These are phyloP conservation scores for Sodiomyces alkalinus DNA, from an alignment of 2,329 filamentous ascomycete species.

Conservation along the genomic window DNA sequence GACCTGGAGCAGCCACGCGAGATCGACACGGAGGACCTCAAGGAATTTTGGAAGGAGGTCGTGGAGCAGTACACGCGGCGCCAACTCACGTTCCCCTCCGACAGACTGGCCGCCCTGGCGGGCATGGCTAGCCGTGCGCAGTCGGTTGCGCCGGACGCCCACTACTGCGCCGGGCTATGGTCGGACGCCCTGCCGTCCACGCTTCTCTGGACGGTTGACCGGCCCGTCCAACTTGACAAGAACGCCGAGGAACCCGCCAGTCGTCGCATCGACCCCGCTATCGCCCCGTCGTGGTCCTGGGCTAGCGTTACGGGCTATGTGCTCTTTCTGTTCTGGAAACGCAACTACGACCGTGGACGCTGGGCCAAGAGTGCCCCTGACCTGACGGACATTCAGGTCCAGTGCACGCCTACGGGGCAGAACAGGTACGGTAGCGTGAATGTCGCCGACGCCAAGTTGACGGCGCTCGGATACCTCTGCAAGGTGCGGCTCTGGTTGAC, in stretches of 20 bases:
- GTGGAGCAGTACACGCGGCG: not conserved
- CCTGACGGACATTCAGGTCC: too few species aligned
- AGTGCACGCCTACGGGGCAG: too few species aligned
- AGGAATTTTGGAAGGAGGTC: not conserved
- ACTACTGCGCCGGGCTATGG: not conserved
- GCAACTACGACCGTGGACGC: too few species aligned
- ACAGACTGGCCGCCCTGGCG: not conserved
- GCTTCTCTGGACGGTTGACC: not conserved
- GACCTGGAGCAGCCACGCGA: not conserved
- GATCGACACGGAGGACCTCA: not conserved
- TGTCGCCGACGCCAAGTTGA: too few species aligned
- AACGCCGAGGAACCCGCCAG: not conserved
- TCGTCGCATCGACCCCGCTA: not conserved
- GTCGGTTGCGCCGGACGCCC: not conserved
- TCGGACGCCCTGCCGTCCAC: not conserved
- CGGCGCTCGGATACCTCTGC: too few species aligned
- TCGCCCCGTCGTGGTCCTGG: constrained; percentile 1
- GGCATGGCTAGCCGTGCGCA: not conserved
- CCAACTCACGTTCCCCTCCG: not conserved
- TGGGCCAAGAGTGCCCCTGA: too few species aligned
- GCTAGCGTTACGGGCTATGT: too few species aligned
- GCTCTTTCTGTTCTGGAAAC: too few species aligned
- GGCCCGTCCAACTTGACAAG: not conserved
- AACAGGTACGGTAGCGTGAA: too few species aligned
- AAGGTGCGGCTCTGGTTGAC: too few species aligned